Percentiles rank a stretch among this genome's conserved stretches.
phyloP scores from a whole-genome alignment of 2,329 filamentous ascomycete species.

The Epichloe sylvatica region DNA sequence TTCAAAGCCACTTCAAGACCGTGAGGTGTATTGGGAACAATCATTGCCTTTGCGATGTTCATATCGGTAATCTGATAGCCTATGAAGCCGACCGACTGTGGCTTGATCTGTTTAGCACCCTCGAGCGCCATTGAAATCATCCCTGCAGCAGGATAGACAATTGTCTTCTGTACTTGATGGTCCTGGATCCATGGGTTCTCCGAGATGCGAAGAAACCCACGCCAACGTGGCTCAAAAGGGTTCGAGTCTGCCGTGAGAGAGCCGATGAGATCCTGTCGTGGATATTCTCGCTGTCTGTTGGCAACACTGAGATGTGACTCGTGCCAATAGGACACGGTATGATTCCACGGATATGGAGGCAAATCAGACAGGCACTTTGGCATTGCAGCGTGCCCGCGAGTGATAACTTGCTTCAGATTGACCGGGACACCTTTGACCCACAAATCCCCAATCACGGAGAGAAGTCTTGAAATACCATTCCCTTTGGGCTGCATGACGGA shows the following conservation, averaged over 20 bases:
- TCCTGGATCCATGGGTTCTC: slow-evolving; percentile 40
- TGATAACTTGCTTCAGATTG: slow-evolving; percentile 19
- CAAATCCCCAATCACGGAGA: slow-evolving; percentile 21
- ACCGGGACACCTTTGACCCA: slow-evolving; percentile 23
- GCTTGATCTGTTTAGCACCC: slow-evolving; percentile 27
- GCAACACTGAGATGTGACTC: slow-evolving; percentile 33
- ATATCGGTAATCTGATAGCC: slow-evolving; percentile 33
- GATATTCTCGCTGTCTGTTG: slow-evolving; percentile 29
- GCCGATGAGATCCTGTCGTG: slow-evolving; percentile 38
- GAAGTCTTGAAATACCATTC: slow-evolving; percentile 12
- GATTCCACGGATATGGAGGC: slow-evolving; percentile 42
- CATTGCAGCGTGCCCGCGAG: slow-evolving; percentile 6
- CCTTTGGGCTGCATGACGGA: slow-evolving; percentile 16
- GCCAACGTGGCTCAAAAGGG: slow-evolving; percentile 32
- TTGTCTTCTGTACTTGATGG: slow-evolving; percentile 35
- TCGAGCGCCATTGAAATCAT: slow-evolving; percentile 37
- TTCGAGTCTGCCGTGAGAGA: slow-evolving; percentile 28
- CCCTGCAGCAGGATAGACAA: slow-evolving; percentile 37
- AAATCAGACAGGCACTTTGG: slow-evolving; percentile 29
- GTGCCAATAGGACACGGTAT: slow-evolving; percentile 37
- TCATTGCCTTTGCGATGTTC: slow-evolving; percentile 35
- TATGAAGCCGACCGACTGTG: slow-evolving; percentile 11
- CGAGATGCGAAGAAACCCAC: slow-evolving; percentile 32
- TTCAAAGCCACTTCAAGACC: slow-evolving; percentile 38
- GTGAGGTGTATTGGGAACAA: slow-evolving; percentile 31